Evolutionary conservation across 768 basidiomycete genomes (phyloP).

Genomic region (Pulveroboletus sp.): DNA sequence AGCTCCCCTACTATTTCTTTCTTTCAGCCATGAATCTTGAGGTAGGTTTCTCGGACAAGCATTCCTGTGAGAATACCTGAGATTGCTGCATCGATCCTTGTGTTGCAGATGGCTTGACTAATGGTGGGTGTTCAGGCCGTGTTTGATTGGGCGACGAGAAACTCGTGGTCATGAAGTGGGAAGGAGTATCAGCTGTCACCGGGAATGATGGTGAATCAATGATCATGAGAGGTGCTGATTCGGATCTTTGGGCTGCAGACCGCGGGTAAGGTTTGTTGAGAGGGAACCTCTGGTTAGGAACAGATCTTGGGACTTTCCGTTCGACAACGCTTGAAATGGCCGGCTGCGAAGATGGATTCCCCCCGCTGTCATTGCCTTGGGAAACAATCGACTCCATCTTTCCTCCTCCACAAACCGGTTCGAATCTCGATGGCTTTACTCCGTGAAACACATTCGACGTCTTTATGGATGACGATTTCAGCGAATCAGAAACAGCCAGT

Average conservation of each 20-base stretch:
- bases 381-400: conserved; percentile 9
- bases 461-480: not conserved
- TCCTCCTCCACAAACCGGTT: conserved; percentile 21
- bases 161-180: conserved; percentile 8
- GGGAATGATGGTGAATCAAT: conserved; percentile 22
- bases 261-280: conserved; percentile 14
- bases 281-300: conserved; percentile 13
- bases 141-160: conserved; percentile 16
- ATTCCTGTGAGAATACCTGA: not conserved
- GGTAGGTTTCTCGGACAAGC: conserved; percentile 7
- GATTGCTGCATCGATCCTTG: conserved; percentile 4
- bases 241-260: not conserved
- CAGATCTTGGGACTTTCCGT: conserved; percentile 14
- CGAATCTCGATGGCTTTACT: conserved; percentile 48
- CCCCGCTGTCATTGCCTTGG: conserved; percentile 23
- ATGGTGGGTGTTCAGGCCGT: conserved; percentile 25
- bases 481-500: not conserved
- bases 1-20: conserved; percentile 11
- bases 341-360: conserved; percentile 36
- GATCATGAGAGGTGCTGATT: conserved; percentile 7
- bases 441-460: conserved; percentile 11
- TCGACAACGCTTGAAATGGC: conserved; percentile 24
- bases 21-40: conserved; percentile 36
- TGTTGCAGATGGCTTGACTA: conserved; percentile 11
- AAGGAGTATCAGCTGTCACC: not conserved